These are phyloP conservation scores for Cucumis melo DNA, from an alignment of 306 rosid genomes.

Conservation along the genomic window DNA sequence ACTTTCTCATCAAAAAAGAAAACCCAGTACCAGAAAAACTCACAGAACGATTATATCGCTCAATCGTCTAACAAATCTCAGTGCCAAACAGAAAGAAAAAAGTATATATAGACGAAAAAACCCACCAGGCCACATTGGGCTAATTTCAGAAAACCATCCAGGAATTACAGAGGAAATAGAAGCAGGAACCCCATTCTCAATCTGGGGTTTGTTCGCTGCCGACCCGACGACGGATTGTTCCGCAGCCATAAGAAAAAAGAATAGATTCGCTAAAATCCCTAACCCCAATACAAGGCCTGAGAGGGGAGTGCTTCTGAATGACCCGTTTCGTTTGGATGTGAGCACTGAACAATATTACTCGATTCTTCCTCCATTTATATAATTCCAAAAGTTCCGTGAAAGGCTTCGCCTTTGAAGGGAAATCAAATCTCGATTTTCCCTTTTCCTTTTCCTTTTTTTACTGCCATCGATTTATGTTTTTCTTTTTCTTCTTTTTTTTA, in stretches of 20 bases:
- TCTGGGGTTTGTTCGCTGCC: slow-evolving; percentile 33
- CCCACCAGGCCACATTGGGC: slow-evolving; percentile 99
- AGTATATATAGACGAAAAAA: slow-evolving; percentile 4
- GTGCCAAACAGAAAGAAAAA: background rate
- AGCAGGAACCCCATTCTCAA: slow-evolving; percentile 30
- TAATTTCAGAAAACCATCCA: slow-evolving; percentile 96
- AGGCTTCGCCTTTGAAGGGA: background rate
- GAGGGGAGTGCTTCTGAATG: background rate
- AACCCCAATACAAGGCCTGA: background rate
- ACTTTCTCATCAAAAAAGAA: background rate
- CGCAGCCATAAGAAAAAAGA: slow-evolving; percentile 29
- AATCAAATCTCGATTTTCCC: background rate
- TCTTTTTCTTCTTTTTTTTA: too few relatives aligned
- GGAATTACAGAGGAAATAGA: slow-evolving; percentile 59
- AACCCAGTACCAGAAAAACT: background rate
- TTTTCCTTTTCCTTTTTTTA: background rate
- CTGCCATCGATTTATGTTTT: background rate
- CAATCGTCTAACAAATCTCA: background rate
- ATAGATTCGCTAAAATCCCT: background rate
- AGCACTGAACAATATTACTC: background rate
- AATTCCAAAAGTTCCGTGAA: background rate
- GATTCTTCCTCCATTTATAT: background rate
- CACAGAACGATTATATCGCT: background rate
- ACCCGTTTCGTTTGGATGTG: background rate
- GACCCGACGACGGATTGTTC: slow-evolving; percentile 25